phyloP scores from a whole-genome alignment of 306 rosid genomes.

The Glycine tomentella region DNA sequence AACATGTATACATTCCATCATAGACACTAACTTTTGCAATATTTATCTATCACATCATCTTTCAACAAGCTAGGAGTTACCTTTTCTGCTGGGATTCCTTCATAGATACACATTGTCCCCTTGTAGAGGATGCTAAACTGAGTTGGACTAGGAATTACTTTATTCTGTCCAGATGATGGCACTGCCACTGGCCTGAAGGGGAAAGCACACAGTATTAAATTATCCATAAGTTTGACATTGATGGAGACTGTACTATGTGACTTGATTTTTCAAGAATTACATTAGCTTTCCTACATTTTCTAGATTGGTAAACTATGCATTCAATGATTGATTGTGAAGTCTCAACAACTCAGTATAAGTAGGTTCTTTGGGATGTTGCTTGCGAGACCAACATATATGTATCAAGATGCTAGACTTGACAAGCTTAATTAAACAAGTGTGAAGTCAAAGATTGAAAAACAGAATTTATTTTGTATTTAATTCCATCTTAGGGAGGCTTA shows the following conservation, averaged over 20 bases:
- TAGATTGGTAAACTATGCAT: conserved; percentile 10
- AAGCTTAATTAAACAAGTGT: not conserved
- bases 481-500: not conserved
- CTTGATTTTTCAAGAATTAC: not conserved
- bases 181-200: conserved; percentile 53
- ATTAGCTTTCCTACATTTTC: not conserved
- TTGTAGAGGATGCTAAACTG: conserved; percentile 66
- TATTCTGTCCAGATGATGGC: conserved; percentile 53
- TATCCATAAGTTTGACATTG: not conserved
- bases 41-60: no score
- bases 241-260: not conserved
- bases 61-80: conserved; percentile 42
- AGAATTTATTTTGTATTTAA: not conserved
- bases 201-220: not conserved
- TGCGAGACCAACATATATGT: conserved; percentile 24
- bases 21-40: not conserved
- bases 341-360: conserved; percentile 4
- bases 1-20: not conserved
- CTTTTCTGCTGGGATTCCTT: conserved; percentile 72
- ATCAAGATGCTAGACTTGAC: not conserved
- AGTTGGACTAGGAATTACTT: conserved; percentile 33
- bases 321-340: conserved; percentile 28
- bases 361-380: not conserved
- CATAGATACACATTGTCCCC: conserved; percentile 65
- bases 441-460: not conserved